Percentiles rank a stretch among this genome's conserved stretches.
phyloP scores from a whole-genome alignment of 352 stramenopile genomes.

The Phytophthora agathidicida region DNA sequence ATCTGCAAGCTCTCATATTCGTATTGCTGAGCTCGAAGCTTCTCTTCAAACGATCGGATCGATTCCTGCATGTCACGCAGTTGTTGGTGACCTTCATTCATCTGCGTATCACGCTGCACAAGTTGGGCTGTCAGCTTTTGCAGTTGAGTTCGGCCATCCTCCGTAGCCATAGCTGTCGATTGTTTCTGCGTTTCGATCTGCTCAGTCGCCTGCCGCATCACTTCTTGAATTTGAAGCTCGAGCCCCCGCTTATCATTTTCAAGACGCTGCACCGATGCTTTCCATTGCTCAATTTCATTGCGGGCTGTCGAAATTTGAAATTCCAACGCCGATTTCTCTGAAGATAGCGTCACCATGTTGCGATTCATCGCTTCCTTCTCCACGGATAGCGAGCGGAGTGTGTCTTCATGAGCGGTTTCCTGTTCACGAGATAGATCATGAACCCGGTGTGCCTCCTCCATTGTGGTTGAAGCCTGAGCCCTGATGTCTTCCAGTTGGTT shows the following conservation, averaged over 20 bases:
- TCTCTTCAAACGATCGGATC: slow-evolving; percentile 37
- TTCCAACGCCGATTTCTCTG: slow-evolving; percentile 60
- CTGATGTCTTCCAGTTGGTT: slow-evolving; percentile 50
- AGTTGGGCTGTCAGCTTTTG: slow-evolving; percentile 46
- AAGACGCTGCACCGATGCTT: slow-evolving; percentile 37
- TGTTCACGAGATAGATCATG: slow-evolving; percentile 52
- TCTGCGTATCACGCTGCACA: slow-evolving; percentile 50
- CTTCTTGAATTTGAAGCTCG: slow-evolving; percentile 53
- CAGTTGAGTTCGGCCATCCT: slow-evolving; percentile 50
- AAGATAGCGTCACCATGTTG: slow-evolving; percentile 46
- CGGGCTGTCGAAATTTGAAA: slow-evolving; percentile 51
- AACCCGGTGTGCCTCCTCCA: slow-evolving; percentile 51
- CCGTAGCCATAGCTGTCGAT: slow-evolving; percentile 42
- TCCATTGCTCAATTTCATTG: slow-evolving; percentile 44
- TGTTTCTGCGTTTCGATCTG: slow-evolving; percentile 58
- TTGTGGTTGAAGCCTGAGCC: slow-evolving; percentile 46
- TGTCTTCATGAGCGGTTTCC: slow-evolving; percentile 53
- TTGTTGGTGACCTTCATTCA: slow-evolving; percentile 52
- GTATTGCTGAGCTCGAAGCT: slow-evolving; percentile 40
- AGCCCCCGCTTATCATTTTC: slow-evolving; percentile 61
- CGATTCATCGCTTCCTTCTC: slow-evolving; percentile 74
- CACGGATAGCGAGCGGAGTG: slow-evolving; percentile 50
- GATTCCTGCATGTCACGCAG: slow-evolving; percentile 37
- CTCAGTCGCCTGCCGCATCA: slow-evolving; percentile 55
- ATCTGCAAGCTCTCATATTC: slow-evolving; percentile 37